Evolutionary conservation across 2,329 filamentous ascomycete species (phyloP), one percentile per base, ranked within the genome.

Genomic region (Nannizziopsis arthrosporioides): DNA sequence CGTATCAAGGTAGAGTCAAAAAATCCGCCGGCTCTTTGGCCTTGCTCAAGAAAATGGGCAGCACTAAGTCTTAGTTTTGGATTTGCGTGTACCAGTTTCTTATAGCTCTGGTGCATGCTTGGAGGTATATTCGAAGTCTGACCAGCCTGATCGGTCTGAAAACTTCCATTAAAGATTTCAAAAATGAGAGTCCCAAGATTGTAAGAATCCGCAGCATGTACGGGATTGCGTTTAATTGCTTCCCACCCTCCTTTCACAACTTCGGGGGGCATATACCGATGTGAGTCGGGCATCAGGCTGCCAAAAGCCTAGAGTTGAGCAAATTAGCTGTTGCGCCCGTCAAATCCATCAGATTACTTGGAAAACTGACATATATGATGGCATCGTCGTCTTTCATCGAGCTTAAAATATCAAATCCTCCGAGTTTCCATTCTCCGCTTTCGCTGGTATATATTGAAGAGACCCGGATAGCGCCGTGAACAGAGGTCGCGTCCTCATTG

Each of bases 341-440:
- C 22, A 27, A 37, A 37, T 3, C 12, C 10, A 37, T n/a, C 15
- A 9, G 15, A 9, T 4, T 37, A 38, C 38, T 30, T 34, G 27
- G 27, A 32, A 15, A 22, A 63, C 69, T 53, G 53, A 86, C 82
- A 62, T 93, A 95, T 60, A 98, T 89, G 42, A 94, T 74, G 8
- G 89, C 87, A 57, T 96, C 87, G 53, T 96, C 89, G 49, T 96
- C 92, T 60, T 95, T 96, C 69, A 96, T 82, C 34, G 84, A 95
- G 68, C 89, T 96, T 51, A 96, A 67, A 4, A 94, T 77, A 56
- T 98, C 92, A 57, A 98, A 94, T 0, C 92, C 92, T 15, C 84
- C 89, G 1, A 98, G 71, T 61, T 93, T 96, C 92, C 92, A 98
- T 68, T 98, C 92, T 50, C 92, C 92, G 61, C 92, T 95, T 62